Percentiles rank a stretch among this genome's conserved stretches.
Conservation (phyloP, 306 rosid genomes). For the Cyamopsis tetragonoloba region DNA sequence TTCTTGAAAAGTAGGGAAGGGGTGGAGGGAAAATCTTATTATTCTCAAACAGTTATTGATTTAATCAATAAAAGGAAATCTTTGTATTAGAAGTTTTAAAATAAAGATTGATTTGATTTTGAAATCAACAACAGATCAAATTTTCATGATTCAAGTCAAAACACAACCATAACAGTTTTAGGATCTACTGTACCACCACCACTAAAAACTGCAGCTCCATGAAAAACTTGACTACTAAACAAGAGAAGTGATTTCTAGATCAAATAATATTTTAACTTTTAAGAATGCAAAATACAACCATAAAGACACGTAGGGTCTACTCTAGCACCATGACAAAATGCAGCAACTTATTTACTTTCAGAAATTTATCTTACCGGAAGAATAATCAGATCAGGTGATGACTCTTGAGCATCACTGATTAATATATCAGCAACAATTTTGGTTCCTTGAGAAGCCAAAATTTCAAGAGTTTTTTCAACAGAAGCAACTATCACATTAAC, state of each 20-base stretch:
- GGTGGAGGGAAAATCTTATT: neutral
- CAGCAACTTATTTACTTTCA: constrained; percentile 10
- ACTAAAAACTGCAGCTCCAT: neutral
- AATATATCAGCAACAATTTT: constrained; percentile 78
- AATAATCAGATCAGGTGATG: constrained; percentile 71
- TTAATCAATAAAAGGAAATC: too few relatives aligned
- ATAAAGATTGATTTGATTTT: neutral
- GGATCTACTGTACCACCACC: neutral
- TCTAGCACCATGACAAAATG: neutral
- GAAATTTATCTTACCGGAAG: constrained; percentile 66
- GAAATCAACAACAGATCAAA: neutral
- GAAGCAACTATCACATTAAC: constrained; percentile 85
- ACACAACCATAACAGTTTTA: neutral
- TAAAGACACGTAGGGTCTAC: neutral
- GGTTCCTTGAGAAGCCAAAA: constrained; percentile 65
- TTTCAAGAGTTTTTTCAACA: constrained; percentile 58
- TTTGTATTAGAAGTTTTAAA: neutral
- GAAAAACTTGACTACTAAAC: neutral
- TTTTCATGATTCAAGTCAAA: neutral
- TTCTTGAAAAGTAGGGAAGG: neutral
- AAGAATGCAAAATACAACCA: neutral
- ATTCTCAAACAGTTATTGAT: too few relatives aligned
- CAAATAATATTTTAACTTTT: neutral
- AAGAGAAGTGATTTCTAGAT: neutral
- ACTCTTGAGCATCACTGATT: constrained; percentile 62